These are phyloP conservation scores for Lasiodiplodia citricola DNA, from an alignment of 2,329 filamentous ascomycete species.

Conservation along the genomic window DNA sequence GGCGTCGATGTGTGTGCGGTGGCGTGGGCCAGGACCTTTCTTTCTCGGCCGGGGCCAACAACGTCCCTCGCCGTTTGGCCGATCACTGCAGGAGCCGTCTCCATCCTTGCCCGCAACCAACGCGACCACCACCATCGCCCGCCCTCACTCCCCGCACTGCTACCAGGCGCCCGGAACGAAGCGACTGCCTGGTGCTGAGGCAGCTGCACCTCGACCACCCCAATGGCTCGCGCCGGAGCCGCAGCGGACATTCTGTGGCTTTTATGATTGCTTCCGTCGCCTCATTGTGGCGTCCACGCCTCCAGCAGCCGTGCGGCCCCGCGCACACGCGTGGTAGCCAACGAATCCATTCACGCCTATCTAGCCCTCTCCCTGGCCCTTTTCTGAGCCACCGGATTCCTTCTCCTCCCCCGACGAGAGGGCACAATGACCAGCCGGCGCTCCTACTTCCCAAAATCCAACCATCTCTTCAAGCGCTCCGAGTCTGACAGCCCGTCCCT, in stretches of 20 bases:
- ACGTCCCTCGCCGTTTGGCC: too few species aligned
- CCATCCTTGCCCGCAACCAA: not conserved
- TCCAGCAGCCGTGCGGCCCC: not conserved
- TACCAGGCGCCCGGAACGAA: not conserved
- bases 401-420: not conserved
- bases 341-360: not conserved
- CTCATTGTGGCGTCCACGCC: not conserved
- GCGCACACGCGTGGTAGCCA: not conserved
- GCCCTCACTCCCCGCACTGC: not conserved
- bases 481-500: not conserved
- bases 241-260: not conserved
- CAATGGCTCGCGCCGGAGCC: not conserved
- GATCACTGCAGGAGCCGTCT: too few species aligned
- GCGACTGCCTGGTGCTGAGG: not conserved
- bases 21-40: too few species aligned
- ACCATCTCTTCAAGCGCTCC: constrained; percentile 1
- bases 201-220: not conserved
- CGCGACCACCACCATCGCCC: not conserved
- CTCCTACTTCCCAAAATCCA: constrained; percentile 28
- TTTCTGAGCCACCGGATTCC: not conserved
- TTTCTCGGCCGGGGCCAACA: too few species aligned
- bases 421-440: constrained; percentile 14
- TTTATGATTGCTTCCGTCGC: not conserved
- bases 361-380: not conserved
- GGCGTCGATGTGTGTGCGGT: too few species aligned